Evolutionary conservation across 257 asterid genomes (phyloP).

Genomic region (Fraxinus anomala): DNA sequence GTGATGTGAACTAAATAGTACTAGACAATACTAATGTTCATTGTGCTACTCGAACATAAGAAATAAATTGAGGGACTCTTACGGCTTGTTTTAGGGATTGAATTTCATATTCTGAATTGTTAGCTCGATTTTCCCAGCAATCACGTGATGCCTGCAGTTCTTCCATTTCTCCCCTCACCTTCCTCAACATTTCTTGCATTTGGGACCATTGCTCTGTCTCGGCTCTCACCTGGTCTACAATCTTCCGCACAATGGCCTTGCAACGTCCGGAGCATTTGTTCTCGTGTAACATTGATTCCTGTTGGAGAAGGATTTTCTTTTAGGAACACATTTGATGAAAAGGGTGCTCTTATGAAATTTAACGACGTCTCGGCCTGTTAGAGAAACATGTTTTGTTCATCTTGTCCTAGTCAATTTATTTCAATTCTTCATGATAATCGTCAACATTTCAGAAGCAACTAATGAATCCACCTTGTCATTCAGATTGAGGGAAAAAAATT

Average conservation of each 20-base stretch:
- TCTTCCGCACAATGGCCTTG: constrained; percentile 57
- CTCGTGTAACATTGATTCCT: constrained; percentile 49
- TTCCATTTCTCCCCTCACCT: constrained; percentile 80
- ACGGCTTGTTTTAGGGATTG: constrained; percentile 55
- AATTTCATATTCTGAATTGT: constrained; percentile 42
- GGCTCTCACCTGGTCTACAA: constrained; percentile 84
- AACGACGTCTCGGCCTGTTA: background rate
- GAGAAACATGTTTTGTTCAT: background rate
- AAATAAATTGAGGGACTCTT: constrained; percentile 31
- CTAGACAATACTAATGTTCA: background rate
- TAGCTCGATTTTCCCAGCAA: constrained; percentile 74
- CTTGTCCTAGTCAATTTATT: background rate
- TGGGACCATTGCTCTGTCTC: constrained; percentile 97
- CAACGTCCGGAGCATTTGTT: constrained; percentile 79
- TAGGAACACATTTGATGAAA: background rate
- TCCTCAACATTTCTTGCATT: constrained; percentile 83
- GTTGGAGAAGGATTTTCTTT: constrained; percentile 7
- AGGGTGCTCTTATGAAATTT: background rate
- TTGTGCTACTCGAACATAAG: background rate
- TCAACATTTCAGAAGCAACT: background rate
- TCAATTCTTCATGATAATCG: background rate
- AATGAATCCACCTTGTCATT: background rate
- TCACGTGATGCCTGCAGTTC: constrained; percentile 69
- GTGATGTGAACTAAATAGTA: background rate
- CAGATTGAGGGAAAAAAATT: background rate